Percentiles rank a stretch among this genome's conserved stretches.
Conservation (phyloP, 495 filamentous ascomycete species). For the Bacidia gigantensis region DNA sequence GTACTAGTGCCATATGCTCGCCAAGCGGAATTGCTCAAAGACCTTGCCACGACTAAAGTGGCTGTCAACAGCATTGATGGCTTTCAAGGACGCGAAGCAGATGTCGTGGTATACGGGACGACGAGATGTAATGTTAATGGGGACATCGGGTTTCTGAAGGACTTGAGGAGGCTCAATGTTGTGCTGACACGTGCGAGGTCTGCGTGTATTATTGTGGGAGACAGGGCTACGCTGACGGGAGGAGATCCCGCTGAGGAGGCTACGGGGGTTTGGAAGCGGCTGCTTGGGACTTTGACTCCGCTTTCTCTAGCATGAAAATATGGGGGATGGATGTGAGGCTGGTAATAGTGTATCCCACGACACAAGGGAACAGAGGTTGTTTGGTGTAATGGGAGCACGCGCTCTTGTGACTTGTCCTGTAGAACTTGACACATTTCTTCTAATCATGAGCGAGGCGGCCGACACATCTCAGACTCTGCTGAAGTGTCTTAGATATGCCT, state of each 20-base stretch:
- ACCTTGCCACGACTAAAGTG: conserved; percentile 18
- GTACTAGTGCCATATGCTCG: conserved; percentile 34
- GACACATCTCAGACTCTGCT: too few species aligned
- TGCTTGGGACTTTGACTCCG: conserved; percentile 7
- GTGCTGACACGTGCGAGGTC: conserved; percentile 33
- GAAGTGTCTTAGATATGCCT: too few species aligned
- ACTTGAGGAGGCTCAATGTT: conserved; percentile 37
- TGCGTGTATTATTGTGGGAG: conserved; percentile 34
- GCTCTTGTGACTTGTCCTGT: too few species aligned
- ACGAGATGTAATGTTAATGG: conserved; percentile 32
- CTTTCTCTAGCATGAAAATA: too few species aligned
- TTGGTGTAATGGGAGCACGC: too few species aligned
- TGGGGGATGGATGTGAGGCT: too few species aligned
- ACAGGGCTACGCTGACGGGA: conserved; percentile 25
- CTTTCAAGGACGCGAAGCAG: conserved; percentile 38
- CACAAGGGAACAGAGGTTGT: too few species aligned
- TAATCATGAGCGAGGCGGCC: too few species aligned
- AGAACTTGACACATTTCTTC: too few species aligned
- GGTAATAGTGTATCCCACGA: too few species aligned
- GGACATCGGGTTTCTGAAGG: conserved; percentile 38
- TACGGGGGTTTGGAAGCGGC: conserved; percentile 11
- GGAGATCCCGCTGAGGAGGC: conserved; percentile 7
- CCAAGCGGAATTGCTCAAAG: conserved; percentile 27
- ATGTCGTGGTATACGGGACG: conserved; percentile 37
- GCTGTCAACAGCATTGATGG: conserved; percentile 36